phyloP scores from a whole-genome alignment of 2,329 filamentous ascomycete genomes.

The Epichloe gansuensis region DNA sequence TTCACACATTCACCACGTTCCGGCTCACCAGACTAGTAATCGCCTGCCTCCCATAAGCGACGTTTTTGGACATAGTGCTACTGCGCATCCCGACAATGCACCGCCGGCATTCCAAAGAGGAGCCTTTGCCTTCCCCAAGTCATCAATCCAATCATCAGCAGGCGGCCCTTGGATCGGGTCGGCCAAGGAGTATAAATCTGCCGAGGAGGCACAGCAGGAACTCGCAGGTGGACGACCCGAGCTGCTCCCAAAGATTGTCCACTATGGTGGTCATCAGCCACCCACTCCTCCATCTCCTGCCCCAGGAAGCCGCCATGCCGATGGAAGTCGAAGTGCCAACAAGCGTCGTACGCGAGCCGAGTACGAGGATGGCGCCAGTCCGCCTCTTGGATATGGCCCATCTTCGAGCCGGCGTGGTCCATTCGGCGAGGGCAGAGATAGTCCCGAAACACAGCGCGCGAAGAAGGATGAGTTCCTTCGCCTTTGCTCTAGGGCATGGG shows the following conservation, averaged over 20 bases:
- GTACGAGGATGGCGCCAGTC: slow-evolving; percentile 85
- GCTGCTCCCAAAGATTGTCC: slow-evolving; percentile 81
- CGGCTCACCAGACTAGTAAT: slow-evolving; percentile 80
- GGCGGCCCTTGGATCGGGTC: slow-evolving; percentile 43
- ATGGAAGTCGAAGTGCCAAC: slow-evolving; percentile 45
- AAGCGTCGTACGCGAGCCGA: slow-evolving; percentile 75
- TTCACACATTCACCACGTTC: slow-evolving; percentile 83
- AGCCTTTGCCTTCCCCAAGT: slow-evolving; percentile 64
- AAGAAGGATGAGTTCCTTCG: slow-evolving; percentile 91
- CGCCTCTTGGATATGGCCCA: slow-evolving; percentile 68
- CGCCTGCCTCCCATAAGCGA: slow-evolving; percentile 87
- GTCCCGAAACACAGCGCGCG: slow-evolving; percentile 65
- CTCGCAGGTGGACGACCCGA: slow-evolving; percentile 87
- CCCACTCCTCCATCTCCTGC: slow-evolving; percentile 79
- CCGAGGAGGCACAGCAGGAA: slow-evolving; percentile 87
- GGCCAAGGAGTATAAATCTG: slow-evolving; percentile 86
- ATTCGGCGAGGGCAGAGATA: slow-evolving; percentile 72
- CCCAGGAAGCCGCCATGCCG: slow-evolving; percentile 34
- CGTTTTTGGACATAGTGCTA: slow-evolving; percentile 76
- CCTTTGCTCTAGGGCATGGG: slow-evolving; percentile 85
- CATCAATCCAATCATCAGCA: slow-evolving; percentile 41
- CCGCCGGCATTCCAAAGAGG: slow-evolving; percentile 41
- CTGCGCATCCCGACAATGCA: slow-evolving; percentile 45
- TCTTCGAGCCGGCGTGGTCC: slow-evolving; percentile 50
- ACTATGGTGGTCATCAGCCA: slow-evolving; percentile 89